Conservation (phyloP, 805 yeast species). For the Candida lessepsii region DNA sequence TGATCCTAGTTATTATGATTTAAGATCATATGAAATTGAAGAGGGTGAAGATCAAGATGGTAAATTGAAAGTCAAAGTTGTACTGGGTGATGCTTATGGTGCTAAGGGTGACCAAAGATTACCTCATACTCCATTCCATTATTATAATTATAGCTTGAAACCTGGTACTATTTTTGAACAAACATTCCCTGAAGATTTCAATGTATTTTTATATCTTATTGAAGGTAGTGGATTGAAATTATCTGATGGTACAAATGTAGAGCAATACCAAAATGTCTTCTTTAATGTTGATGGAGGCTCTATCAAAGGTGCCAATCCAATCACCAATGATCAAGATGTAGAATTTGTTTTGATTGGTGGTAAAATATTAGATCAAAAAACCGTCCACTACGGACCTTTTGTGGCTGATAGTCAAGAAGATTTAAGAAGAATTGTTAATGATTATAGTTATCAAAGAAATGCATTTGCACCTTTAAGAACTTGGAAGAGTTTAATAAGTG, state of each 20-base stretch:
- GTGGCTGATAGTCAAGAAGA: slow-evolving; percentile 70
- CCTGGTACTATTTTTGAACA: slow-evolving; percentile 68
- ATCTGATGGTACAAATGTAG: slow-evolving; percentile 39
- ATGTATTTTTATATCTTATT: slow-evolving; percentile 66
- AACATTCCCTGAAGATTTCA: slow-evolving; percentile 56
- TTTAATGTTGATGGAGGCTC: slow-evolving; percentile 69
- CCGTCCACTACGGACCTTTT: slow-evolving; percentile 89
- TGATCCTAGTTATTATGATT: slow-evolving; percentile 76
- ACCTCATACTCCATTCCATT: slow-evolving; percentile 80
- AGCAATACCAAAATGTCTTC: slow-evolving; percentile 53
- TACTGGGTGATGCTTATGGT: slow-evolving; percentile 75
- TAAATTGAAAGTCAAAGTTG: slow-evolving; percentile 64
- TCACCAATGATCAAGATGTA: slow-evolving; percentile 47
- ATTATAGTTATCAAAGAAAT: slow-evolving; percentile 65
- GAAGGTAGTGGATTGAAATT: slow-evolving; percentile 55
- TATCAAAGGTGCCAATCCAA: slow-evolving; percentile 46
- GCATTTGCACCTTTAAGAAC: slow-evolving; percentile 67
- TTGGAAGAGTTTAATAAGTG: slow-evolving; percentile 53
- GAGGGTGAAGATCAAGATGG: slow-evolving; percentile 60
- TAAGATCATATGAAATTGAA: slow-evolving; percentile 70
- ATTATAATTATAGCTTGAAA: slow-evolving; percentile 61
- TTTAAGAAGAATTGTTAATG: slow-evolving; percentile 66
- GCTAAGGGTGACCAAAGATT: slow-evolving; percentile 69
- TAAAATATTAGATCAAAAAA: slow-evolving; percentile 64
- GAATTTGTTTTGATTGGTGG: slow-evolving; percentile 80